Conservation (phyloP, 768 basidiomycete species). For the Tulasnella sp. region DNA sequence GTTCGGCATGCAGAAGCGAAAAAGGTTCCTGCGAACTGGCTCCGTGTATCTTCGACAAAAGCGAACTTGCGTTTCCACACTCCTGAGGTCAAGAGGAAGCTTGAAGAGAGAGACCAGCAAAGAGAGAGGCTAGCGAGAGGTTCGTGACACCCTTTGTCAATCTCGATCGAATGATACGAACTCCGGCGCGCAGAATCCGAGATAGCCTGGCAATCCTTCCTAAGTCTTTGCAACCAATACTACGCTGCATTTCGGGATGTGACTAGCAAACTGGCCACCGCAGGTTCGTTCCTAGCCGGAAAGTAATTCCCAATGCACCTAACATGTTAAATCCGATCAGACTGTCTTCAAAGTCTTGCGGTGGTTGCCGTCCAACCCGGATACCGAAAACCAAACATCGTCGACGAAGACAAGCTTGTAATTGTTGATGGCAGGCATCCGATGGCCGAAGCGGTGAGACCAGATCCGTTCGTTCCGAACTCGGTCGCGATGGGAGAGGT, state of each 20-base stretch:
- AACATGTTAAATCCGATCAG: conserved; percentile 42
- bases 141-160: not conserved
- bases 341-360: conserved; percentile 86
- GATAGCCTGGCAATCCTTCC: conserved; percentile 67
- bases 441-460: conserved; percentile 78
- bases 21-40: conserved; percentile 60
- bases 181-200: conserved; percentile 49
- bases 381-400: conserved; percentile 78
- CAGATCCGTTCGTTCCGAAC: conserved; percentile 88
- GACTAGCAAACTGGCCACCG: conserved; percentile 77
- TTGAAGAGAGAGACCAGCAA: conserved; percentile 74
- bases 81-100: conserved; percentile 60
- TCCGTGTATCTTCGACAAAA: conserved; percentile 70
- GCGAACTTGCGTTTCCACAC: conserved; percentile 72
- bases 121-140: conserved; percentile 70
- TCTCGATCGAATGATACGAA: not conserved
- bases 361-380: conserved; percentile 73
- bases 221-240: conserved; percentile 69
- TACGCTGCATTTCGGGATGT: conserved; percentile 74
- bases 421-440: conserved; percentile 90
- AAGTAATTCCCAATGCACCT: not conserved
- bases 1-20: conserved; percentile 55
- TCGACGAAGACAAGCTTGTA: conserved; percentile 63
- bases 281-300: conserved; percentile 42
- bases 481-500: conserved; percentile 64